Conservation (phyloP, 1,284 basidiomycete genomes). For the Coniferiporia sulphurascens region DNA sequence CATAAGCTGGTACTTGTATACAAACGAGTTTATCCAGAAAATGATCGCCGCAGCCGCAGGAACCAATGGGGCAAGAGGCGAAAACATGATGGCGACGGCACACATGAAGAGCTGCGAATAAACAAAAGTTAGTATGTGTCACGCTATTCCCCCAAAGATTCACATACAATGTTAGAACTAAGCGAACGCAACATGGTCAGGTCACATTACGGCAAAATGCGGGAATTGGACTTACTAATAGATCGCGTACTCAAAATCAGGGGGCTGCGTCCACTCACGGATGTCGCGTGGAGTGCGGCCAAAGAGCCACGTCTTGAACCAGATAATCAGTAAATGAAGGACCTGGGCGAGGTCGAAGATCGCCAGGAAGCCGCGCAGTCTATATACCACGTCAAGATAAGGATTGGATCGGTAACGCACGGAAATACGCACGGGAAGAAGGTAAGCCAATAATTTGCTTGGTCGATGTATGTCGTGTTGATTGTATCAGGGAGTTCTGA, state of each 20-base stretch:
- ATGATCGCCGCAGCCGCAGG: constrained; percentile 70
- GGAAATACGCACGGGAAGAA: constrained; percentile 73
- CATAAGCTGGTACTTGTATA: constrained; percentile 92
- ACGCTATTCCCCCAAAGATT: background rate
- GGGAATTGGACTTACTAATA: constrained; percentile 62
- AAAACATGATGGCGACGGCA: constrained; percentile 84
- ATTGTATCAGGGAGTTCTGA: constrained; percentile 68
- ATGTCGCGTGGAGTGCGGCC: constrained; percentile 97
- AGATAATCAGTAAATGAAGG: constrained; percentile 83
- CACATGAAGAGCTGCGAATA: constrained; percentile 71
- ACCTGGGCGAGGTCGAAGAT: constrained; percentile 96
- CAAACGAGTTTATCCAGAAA: constrained; percentile 78
- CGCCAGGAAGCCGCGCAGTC: constrained; percentile 87
- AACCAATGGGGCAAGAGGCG: constrained; percentile 88
- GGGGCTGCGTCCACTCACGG: constrained; percentile 93
- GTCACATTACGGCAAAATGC: background rate
- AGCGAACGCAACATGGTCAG: constrained; percentile 18
- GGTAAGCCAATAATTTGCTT: constrained; percentile 89
- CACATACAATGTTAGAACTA: constrained; percentile 61
- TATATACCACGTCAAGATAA: constrained; percentile 24
- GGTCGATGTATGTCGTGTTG: constrained; percentile 77
- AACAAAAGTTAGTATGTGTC: background rate
- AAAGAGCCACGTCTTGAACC: constrained; percentile 72
- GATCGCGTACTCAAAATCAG: constrained; percentile 86
- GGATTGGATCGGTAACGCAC: no score